Evolutionary conservation across 805 yeast species (phyloP).

Genomic region (Kodamaea kaohsiungensis): DNA sequence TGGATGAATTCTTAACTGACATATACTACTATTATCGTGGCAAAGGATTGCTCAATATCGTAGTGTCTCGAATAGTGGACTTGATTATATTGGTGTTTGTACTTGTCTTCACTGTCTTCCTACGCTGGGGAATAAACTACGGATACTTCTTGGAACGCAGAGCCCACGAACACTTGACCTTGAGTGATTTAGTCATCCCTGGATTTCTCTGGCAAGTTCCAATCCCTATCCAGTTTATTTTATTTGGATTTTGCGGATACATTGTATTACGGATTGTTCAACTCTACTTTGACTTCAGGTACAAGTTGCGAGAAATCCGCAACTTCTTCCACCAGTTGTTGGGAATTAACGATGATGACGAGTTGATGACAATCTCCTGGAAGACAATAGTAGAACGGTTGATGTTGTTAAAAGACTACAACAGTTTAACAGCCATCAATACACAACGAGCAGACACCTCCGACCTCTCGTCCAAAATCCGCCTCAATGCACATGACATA

Average conservation of each 20-base stretch:
- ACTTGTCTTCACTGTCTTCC: slow-evolving; percentile 72
- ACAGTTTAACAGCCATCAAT: slow-evolving; percentile 49
- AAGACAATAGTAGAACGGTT: slow-evolving; percentile 76
- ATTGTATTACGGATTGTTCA: slow-evolving; percentile 54
- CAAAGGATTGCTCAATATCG: slow-evolving; percentile 80
- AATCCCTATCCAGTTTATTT: slow-evolving; percentile 51
- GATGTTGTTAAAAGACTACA: slow-evolving; percentile 74
- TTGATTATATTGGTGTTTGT: slow-evolving; percentile 77
- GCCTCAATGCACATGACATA: slow-evolving; percentile 88
- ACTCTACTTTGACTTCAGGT: slow-evolving; percentile 56
- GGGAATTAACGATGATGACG: slow-evolving; percentile 67
- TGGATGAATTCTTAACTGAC: slow-evolving; percentile 83
- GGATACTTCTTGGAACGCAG: slow-evolving; percentile 22
- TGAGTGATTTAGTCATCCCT: slow-evolving; percentile 34
- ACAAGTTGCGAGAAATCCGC: slow-evolving; percentile 69
- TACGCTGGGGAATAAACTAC: slow-evolving; percentile 80
- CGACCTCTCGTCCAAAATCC: slow-evolving; percentile 68
- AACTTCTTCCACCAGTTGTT: slow-evolving; percentile 75
- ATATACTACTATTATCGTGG: slow-evolving; percentile 83
- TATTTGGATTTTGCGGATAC: slow-evolving; percentile 61
- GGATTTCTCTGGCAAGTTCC: slow-evolving; percentile 49
- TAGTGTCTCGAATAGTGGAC: slow-evolving; percentile 64
- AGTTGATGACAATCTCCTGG: slow-evolving; percentile 93
- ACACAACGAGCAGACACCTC: slow-evolving; percentile 18
- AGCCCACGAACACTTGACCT: slow-evolving; percentile 26